These are phyloP conservation scores for Trichophyton verrucosum DNA, from an alignment of 2,329 filamentous ascomycete genomes.

Conservation along the genomic window DNA sequence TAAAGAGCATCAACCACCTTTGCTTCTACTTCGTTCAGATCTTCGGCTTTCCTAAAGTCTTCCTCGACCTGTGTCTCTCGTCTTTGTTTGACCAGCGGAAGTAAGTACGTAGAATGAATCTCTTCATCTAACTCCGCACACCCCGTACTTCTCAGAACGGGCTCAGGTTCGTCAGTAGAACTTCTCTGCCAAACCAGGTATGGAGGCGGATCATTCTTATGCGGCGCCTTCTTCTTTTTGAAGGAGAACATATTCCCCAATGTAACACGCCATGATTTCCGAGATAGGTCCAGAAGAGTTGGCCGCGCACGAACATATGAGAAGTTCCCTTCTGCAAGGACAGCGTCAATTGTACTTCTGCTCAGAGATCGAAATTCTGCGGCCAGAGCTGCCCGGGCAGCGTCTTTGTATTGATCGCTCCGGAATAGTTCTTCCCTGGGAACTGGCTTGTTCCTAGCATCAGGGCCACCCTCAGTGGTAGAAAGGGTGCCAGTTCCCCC, in stretches of 20 bases:
- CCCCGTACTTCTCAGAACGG: constrained; percentile 31
- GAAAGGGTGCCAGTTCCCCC: constrained; percentile 4
- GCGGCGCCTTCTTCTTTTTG: constrained; percentile 30
- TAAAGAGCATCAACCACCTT: constrained; percentile 30
- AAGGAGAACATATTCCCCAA: constrained; percentile 33
- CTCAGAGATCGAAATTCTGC: constrained; percentile 35
- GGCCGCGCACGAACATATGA: constrained; percentile 34
- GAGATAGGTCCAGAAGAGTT: constrained; percentile 31
- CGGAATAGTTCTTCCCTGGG: constrained; percentile 34
- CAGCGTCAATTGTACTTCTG: constrained; percentile 34
- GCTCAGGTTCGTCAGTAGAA: constrained; percentile 19
- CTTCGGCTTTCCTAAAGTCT: constrained; percentile 30
- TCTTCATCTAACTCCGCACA: constrained; percentile 34
- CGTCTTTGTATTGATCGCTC: constrained; percentile 31
- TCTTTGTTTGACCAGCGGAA: constrained; percentile 25
- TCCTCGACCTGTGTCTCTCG: constrained; percentile 26
- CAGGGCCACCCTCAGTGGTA: constrained; percentile 6
- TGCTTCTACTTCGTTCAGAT: constrained; percentile 34
- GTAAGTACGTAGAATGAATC: constrained; percentile 26
- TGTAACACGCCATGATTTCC: constrained; percentile 35
- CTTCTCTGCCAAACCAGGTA: constrained; percentile 29
- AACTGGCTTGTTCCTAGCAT: constrained; percentile 17
- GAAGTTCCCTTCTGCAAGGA: constrained; percentile 38
- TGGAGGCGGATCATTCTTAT: constrained; percentile 26
- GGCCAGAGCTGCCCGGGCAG: constrained; percentile 27